These are phyloP conservation scores for Oryza meyeriana DNA, from an alignment of 176 grass and related monocot species.

Conservation along the genomic window DNA sequence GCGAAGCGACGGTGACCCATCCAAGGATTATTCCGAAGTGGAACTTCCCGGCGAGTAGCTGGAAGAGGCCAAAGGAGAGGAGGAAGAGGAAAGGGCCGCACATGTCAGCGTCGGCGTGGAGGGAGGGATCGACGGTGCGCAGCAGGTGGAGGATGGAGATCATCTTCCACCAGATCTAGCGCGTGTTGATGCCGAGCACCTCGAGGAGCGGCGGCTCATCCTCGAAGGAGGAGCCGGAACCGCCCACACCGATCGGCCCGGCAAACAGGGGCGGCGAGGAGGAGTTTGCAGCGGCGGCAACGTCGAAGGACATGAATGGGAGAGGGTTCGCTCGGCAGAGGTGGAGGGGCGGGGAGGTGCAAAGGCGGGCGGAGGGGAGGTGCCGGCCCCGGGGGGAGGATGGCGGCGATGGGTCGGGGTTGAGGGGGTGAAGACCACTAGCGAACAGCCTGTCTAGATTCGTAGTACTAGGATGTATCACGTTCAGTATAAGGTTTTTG, in stretches of 20 bases:
- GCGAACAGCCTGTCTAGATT: too few species aligned
- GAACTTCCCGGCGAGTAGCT: slow-evolving; percentile 93
- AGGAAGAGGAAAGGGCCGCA: slow-evolving; percentile 92
- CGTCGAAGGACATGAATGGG: slow-evolving; percentile 95
- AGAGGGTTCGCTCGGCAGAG: slow-evolving; percentile 53
- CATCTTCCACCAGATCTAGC: slow-evolving; percentile 97
- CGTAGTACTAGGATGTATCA: too few species aligned
- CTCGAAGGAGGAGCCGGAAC: slow-evolving; percentile 58
- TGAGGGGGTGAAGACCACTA: slow-evolving; percentile 70
- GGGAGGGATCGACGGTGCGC: slow-evolving; percentile 65
- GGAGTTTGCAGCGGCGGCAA: slow-evolving; percentile 54
- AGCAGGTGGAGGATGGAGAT: slow-evolving; percentile 86
- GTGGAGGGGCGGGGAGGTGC: slow-evolving; percentile 64
- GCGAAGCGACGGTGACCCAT: slow-evolving; percentile 80
- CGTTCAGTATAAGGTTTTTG: too few species aligned
- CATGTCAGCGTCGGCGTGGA: slow-evolving; percentile 91
- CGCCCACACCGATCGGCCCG: slow-evolving; percentile 45
- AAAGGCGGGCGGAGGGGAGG: slow-evolving; percentile 48
- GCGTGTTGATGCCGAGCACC: slow-evolving; percentile 98
- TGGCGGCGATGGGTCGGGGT: slow-evolving; percentile 47
- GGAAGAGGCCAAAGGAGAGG: slow-evolving; percentile 92
- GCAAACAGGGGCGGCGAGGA: slow-evolving; percentile 58
- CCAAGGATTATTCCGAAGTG: slow-evolving; percentile 94
- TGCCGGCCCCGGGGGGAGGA: slow-evolving; percentile 16
- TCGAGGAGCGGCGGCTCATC: slow-evolving; percentile 91